phyloP scores from a whole-genome alignment of 2,329 filamentous ascomycete species.

The Penicillium sp. region DNA sequence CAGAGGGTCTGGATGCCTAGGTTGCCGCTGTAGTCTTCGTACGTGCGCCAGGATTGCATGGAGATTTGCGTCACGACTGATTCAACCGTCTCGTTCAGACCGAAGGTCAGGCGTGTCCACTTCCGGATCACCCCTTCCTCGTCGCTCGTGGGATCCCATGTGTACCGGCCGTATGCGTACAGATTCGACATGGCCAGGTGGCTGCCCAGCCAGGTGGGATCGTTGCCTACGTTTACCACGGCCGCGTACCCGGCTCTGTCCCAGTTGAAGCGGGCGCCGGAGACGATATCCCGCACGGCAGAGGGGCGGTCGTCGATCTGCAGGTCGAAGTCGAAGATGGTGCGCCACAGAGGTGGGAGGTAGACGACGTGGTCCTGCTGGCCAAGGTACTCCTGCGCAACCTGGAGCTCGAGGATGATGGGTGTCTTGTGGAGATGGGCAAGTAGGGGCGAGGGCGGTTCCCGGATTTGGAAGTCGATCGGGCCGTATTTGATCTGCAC shows the following conservation, averaged over 20 bases:
- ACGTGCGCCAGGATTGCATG: constrained; percentile 72
- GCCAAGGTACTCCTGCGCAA: constrained; percentile 73
- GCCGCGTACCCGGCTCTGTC: constrained; percentile 60
- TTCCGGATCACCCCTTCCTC: constrained; percentile 61
- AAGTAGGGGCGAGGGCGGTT: constrained; percentile 70
- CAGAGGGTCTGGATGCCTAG: constrained; percentile 72
- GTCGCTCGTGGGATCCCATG: constrained; percentile 64
- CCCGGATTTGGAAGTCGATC: constrained; percentile 75
- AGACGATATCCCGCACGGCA: constrained; percentile 19
- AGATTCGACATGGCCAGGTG: constrained; percentile 74
- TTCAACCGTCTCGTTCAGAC: constrained; percentile 58
- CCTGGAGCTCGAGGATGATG: constrained; percentile 67
- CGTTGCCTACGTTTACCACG: constrained; percentile 71
- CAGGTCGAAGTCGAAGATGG: constrained; percentile 70
- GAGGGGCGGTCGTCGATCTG: constrained; percentile 63
- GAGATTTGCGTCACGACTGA: constrained; percentile 66
- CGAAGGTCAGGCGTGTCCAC: constrained; percentile 72
- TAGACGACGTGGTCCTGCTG: constrained; percentile 74
- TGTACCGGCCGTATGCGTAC: constrained; percentile 71
- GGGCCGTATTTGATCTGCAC: constrained; percentile 77
- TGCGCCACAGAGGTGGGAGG: constrained; percentile 70
- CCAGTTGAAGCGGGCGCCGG: constrained; percentile 56
- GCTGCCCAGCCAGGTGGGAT: constrained; percentile 70
- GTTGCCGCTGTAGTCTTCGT: constrained; percentile 74
- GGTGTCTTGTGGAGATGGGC: constrained; percentile 54